Percentiles rank a stretch among this genome's conserved stretches.
phyloP scores from a whole-genome alignment of 2,329 filamentous ascomycete species.

The Aschersonia sp. region DNA sequence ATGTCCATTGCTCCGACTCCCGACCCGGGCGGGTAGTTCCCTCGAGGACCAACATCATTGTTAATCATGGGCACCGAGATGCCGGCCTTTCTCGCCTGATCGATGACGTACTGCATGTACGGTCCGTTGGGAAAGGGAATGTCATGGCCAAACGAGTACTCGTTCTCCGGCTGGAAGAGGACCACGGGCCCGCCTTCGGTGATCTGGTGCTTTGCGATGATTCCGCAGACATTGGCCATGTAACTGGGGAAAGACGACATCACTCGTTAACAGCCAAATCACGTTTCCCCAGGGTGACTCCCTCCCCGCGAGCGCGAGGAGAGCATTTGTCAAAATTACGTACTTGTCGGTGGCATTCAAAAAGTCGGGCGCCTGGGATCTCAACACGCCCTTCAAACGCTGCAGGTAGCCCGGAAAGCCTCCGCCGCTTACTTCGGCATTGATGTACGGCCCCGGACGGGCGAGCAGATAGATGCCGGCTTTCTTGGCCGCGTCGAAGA shows the following conservation, averaged over 20 bases:
- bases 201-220: slow-evolving; percentile 64
- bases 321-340: slow-evolving; percentile 5
- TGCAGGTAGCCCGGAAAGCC: slow-evolving; percentile 74
- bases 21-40: slow-evolving; percentile 50
- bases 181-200: slow-evolving; percentile 73
- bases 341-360: slow-evolving; percentile 54
- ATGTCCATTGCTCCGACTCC: slow-evolving; percentile 41
- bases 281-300: neutral
- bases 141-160: slow-evolving; percentile 45
- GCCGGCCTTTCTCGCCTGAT: slow-evolving; percentile 53
- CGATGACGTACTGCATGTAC: slow-evolving; percentile 58
- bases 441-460: slow-evolving; percentile 60
- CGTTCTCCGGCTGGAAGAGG: slow-evolving; percentile 69
- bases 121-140: slow-evolving; percentile 46
- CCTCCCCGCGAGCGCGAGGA: neutral
- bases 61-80: slow-evolving; percentile 62
- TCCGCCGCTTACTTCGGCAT: slow-evolving; percentile 62
- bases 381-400: slow-evolving; percentile 46
- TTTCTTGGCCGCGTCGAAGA: slow-evolving; percentile 60
- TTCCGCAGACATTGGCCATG: slow-evolving; percentile 42
- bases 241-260: slow-evolving; percentile 29
- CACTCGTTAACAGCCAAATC: no score
- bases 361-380: slow-evolving; percentile 48
- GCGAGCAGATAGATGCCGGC: slow-evolving; percentile 69
- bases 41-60: slow-evolving; percentile 52